These are phyloP conservation scores for Chiua virens DNA, from an alignment of 768 basidiomycete species.

Conservation along the genomic window DNA sequence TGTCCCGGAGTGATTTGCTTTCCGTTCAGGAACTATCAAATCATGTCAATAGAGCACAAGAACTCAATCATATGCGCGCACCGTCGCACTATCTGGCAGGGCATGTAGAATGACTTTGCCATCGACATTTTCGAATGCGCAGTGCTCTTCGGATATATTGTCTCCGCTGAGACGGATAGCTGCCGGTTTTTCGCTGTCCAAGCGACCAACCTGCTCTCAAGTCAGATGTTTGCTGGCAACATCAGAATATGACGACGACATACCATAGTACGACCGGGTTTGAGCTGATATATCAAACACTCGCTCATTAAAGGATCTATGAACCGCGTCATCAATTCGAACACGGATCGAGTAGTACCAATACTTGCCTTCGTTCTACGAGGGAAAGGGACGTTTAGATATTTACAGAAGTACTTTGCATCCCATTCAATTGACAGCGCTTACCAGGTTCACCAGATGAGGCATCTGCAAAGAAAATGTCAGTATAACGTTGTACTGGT, in stretches of 20 bases:
- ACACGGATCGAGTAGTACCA: background rate
- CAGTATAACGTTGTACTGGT: slow-evolving; percentile 7
- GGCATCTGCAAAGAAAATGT: slow-evolving; percentile 63
- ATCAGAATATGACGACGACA: slow-evolving; percentile 21
- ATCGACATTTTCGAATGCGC: slow-evolving; percentile 83
- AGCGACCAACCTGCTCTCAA: slow-evolving; percentile 68
- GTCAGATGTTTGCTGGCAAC: slow-evolving; percentile 14
- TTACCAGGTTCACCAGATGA: slow-evolving; percentile 88
- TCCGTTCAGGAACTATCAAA: slow-evolving; percentile 84
- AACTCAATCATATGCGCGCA: slow-evolving; percentile 36
- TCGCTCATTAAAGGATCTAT: slow-evolving; percentile 96
- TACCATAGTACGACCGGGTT: slow-evolving; percentile 78
- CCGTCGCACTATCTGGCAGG: slow-evolving; percentile 80
- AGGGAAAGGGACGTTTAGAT: slow-evolving; percentile 15
- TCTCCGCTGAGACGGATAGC: slow-evolving; percentile 92
- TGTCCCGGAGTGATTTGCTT: slow-evolving; percentile 78
- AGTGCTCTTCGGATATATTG: slow-evolving; percentile 91
- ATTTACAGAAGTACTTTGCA: background rate
- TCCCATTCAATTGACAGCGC: slow-evolving; percentile 31
- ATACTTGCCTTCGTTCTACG: slow-evolving; percentile 68
- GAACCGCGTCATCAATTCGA: slow-evolving; percentile 9
- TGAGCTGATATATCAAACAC: slow-evolving; percentile 91
- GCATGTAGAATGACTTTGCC: slow-evolving; percentile 83
- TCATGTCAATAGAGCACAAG: slow-evolving; percentile 12
- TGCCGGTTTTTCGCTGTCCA: slow-evolving; percentile 78